Base-by-base conservation (phyloP, 768 basidiomycete genomes). In the Podaxis sp. region DNA sequence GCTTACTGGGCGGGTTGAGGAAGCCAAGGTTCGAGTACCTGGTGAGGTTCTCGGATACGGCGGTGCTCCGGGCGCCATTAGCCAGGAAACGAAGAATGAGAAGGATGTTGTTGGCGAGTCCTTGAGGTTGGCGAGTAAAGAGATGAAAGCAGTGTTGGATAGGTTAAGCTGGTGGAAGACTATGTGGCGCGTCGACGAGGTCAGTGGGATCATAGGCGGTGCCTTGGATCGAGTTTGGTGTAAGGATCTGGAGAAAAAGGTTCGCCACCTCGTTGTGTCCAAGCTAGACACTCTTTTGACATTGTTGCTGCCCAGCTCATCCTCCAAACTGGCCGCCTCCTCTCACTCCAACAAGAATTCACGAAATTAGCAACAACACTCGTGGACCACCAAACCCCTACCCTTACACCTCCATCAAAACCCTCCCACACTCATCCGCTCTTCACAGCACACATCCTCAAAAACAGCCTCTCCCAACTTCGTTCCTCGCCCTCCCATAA, bases 241-340 rank as follows among this genome's bases (percentile, higher is more conserved):
- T 66, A 68, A 64, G 50, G 79, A 76, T 1, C 73, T 88, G 17
- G 84, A 88, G 67, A 76, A 77, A 69, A 76, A 83, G 75, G 87
- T 84, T 62, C 8, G 68, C 67, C 7, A 26, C 11, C 30, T 24
- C 22, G n/a, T 58, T 50, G 38, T 40, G 20, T 41, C n/a, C 6
- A 37, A 30, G 46, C 54, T 6, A 48, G 33, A 20, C 46, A 1
- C 17, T 56, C 13, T n/a, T 17, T 28, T 13, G 26, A 51, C 28
- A 17, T 41, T 36, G 22, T 44, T 40, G 40, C 13, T 33, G 57
- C 54, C n/a, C 60, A 91, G 90, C 78, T 92, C 40, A 78, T 87
- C 41, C 79, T 87, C 54, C 84, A 90, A 59, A 82, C 87, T 1
- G 90, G 91, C 13, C 77, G 81, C 26, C 77, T 93, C 11, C 72